Base-by-base conservation (phyloP, 257 asterid genomes). In the Thymus mandschuricus region DNA sequence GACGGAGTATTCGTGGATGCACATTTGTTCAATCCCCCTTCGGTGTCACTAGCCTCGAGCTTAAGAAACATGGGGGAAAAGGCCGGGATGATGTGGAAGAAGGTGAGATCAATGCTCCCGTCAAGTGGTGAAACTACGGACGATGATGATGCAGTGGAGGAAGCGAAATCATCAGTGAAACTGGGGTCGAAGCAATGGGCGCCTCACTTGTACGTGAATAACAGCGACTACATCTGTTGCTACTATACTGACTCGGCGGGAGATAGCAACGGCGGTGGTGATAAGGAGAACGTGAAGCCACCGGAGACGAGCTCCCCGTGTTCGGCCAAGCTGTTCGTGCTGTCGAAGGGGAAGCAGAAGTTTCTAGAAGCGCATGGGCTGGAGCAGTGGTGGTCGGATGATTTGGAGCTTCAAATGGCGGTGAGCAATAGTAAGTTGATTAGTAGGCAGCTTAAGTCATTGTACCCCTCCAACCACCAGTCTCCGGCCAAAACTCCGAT, bases 371-470 rank as follows among this genome's bases (percentile, higher is more conserved):
- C 99, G 4, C 99, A 95, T 35, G 97, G 98, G 0, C 63, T 95
- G 86, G 99, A 95, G 77, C 99, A 95, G 68, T 95, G 99, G 99
- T 95, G 99, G 99, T 87, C 97, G 6, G 96, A 95, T 78, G 97
- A 90, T 50, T 81, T 95, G 90, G 96, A 92, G 51, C 68, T 92
- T 57, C 89, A 88, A 79, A 79, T 72, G 87, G 99, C 97, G 1
- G 52, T 89, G 0, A 84, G 82, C 43, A 86, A 85, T 68, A 95
- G 99, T 70, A 95, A 92, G 88, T 79, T 95, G 81, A 92, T 95
- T 44, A 87, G 94, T 64, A 78, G 91, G 83, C 99, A 95, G 88
- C 82, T 95, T 66, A 88, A 88, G 85, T 90, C 98, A 3, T 74
- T 95, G 81, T 87, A 95, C 50, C 88, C 97, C 3, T 66, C 96